Evolutionary conservation across 352 stramenopile genomes (phyloP), one percentile per base, ranked within the genome.

Genomic region (Pythium periplocum): DNA sequence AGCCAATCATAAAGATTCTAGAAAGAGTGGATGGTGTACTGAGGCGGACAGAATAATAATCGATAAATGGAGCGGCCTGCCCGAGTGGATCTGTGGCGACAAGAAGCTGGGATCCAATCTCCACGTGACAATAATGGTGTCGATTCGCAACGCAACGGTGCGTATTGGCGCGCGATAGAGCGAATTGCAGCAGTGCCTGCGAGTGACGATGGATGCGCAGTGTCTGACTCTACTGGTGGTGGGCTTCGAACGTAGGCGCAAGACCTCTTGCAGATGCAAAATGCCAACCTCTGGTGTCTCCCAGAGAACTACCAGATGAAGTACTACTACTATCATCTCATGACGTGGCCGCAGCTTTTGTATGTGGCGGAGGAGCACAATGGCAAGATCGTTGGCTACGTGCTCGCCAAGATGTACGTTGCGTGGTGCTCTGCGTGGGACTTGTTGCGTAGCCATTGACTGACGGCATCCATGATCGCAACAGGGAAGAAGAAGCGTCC

Each of bases 291-390:
- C 36, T 99, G 96, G 94, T 99, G 97, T 79, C 83, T 99, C 47
- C 98, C 98, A 2, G 98, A 99, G 70, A 99, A 99, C 75, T 99
- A 99, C 74, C 95, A 98, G 78, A 98, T 99, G 88, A 98, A 99
- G 72, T 99, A 99, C 75, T 99, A 99, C 75, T 98, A 98, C 61
- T 99, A 99, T 84, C 97, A 99, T 72, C 90, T 99, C 60, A 90
- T 99, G 55, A 95, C 94, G 53, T 99, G 98, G 97, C 98, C 98
- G 37, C 96, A 99, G 69, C 82, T 99, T 51, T 87, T 99, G 9
- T 98, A 98, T 72, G 97, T 99, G 32, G 97, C 96, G 0, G 96
- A 99, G 70, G 96, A 99, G 63, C 85, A 96, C 66, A 87, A 96
- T 59, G 94, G 96, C 47, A 98, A 98, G 62, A 99, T 99, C 71